Percentiles rank a stretch among this genome's conserved stretches.
Evolutionary conservation across 208 protist species (phyloP).

Genomic region (Crithidia expoeki): DNA sequence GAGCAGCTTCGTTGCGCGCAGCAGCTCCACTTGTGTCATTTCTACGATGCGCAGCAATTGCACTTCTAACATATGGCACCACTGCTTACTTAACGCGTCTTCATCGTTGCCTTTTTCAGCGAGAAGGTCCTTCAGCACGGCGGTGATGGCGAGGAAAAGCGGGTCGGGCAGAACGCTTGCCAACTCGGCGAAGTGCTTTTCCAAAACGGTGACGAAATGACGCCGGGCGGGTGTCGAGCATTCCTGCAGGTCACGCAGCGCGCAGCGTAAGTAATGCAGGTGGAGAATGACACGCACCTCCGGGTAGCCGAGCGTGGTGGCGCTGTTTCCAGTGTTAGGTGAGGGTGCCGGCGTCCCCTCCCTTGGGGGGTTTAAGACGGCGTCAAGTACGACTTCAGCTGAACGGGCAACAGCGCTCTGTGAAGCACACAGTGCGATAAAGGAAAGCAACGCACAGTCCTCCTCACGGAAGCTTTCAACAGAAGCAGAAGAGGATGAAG

Average conservation of each 20-base stretch:
- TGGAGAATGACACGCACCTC: conserved; percentile 59
- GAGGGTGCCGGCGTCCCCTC: not conserved
- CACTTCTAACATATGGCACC: conserved; percentile 38
- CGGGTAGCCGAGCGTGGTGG: conserved; percentile 39
- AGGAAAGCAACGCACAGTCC: conserved; percentile 45
- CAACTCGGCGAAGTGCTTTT: conserved; percentile 35
- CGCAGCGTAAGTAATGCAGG: conserved; percentile 52
- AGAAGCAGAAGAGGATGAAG: not conserved
- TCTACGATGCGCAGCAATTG: conserved; percentile 52
- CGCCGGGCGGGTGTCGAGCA: conserved; percentile 33
- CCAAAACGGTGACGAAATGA: conserved; percentile 30
- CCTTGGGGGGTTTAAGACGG: not conserved
- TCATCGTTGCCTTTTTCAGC: not conserved
- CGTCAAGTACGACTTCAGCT: not conserved
- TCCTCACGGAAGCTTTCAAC: conserved; percentile 10
- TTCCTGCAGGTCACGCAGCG: conserved; percentile 54
- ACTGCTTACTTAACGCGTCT: conserved; percentile 2
- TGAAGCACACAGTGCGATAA: conserved; percentile 44
- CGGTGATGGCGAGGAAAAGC: conserved; percentile 55
- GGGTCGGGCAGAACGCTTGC: conserved; percentile 63
- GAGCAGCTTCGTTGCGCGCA: conserved; percentile 47
- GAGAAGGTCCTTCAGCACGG: conserved; percentile 31
- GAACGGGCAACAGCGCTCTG: conserved; percentile 18
- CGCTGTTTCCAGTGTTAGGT: not conserved
- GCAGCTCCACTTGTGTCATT: conserved; percentile 48